Evolutionary conservation across 768 basidiomycete genomes (phyloP).

Genomic region (Collybia sordida): DNA sequence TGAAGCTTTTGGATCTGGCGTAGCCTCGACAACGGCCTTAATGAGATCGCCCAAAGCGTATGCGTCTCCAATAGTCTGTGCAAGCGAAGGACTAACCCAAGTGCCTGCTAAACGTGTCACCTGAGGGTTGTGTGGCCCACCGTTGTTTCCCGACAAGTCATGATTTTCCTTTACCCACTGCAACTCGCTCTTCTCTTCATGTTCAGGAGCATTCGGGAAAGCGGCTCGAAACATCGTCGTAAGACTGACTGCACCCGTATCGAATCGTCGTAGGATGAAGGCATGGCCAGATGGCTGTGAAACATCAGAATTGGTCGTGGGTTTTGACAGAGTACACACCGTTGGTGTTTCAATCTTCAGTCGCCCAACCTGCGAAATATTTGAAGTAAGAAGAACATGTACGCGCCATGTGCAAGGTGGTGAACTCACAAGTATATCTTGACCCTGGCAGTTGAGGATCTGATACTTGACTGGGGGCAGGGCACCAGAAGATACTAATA

Average conservation of each 20-base stretch:
- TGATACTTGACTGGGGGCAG: slow-evolving; percentile 87
- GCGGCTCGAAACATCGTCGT: slow-evolving; percentile 98
- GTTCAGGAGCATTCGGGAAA: slow-evolving; percentile 78
- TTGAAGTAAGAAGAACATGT: slow-evolving; percentile 1
- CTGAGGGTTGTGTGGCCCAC: slow-evolving; percentile 54
- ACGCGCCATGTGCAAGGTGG: slow-evolving; percentile 1
- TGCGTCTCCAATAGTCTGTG: slow-evolving; percentile 62
- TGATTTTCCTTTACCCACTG: slow-evolving; percentile 81
- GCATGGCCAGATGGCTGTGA: slow-evolving; percentile 76
- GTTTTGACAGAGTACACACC: slow-evolving; percentile 41
- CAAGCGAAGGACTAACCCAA: slow-evolving; percentile 74
- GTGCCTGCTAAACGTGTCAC: slow-evolving; percentile 84
- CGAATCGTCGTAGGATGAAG: slow-evolving; percentile 91
- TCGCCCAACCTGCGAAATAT: slow-evolving; percentile 66
- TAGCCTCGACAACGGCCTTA: slow-evolving; percentile 63
- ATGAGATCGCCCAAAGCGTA: slow-evolving; percentile 68
- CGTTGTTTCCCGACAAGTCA: slow-evolving; percentile 78
- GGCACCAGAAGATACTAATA: slow-evolving; percentile 32
- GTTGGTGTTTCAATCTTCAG: slow-evolving; percentile 83
- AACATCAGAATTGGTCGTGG: slow-evolving; percentile 12
- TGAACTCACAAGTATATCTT: slow-evolving; percentile 60
- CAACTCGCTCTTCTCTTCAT: slow-evolving; percentile 76
- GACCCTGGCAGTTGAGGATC: slow-evolving; percentile 83
- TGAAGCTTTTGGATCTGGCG: slow-evolving; percentile 72
- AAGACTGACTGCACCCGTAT: slow-evolving; percentile 88